A percentile compares a stretch with the other conserved stretches of the same genome.
phyloP scores from a whole-genome alignment of 192 early-diverging fungal genomes.

The Umbelopsis vinacea region DNA sequence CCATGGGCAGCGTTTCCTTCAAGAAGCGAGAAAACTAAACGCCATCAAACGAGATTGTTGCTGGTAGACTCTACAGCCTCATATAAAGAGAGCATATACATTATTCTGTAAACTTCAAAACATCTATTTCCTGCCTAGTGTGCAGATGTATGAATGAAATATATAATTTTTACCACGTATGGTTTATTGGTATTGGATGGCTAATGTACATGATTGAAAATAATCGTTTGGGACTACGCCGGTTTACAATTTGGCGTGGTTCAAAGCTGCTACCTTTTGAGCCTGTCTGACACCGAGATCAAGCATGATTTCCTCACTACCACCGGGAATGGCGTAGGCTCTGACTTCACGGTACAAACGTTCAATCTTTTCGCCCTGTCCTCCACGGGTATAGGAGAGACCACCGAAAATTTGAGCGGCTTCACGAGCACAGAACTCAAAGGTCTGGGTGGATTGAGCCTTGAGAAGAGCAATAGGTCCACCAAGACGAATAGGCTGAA shows the following conservation, averaged over 20 bases:
- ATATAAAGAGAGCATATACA: no score
- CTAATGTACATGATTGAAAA: neutral
- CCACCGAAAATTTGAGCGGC: constrained; percentile 90
- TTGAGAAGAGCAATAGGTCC: constrained; percentile 87
- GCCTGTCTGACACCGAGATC: constrained; percentile 67
- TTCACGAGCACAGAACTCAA: constrained; percentile 88
- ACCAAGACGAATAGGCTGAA: constrained; percentile 73
- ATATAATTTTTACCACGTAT: neutral
- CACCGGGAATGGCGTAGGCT: constrained; percentile 85
- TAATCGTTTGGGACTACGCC: no score
- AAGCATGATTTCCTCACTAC: constrained; percentile 79
- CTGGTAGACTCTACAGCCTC: no score
- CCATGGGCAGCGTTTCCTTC: constrained; percentile 3
- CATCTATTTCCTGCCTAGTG: no score
- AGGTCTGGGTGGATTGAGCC: constrained; percentile 81
- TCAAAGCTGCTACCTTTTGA: constrained; percentile 36
- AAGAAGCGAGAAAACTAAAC: neutral
- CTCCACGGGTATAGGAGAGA: constrained; percentile 73
- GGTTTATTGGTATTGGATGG: neutral
- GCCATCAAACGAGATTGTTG: no score
- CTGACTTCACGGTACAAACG: constrained; percentile 85
- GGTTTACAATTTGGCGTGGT: neutral
- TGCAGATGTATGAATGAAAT: neutral
- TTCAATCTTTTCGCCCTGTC: constrained; percentile 75
- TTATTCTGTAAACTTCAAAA: no score